Base-by-base conservation (phyloP, 441 rosid species). In the Kokia cookei region DNA sequence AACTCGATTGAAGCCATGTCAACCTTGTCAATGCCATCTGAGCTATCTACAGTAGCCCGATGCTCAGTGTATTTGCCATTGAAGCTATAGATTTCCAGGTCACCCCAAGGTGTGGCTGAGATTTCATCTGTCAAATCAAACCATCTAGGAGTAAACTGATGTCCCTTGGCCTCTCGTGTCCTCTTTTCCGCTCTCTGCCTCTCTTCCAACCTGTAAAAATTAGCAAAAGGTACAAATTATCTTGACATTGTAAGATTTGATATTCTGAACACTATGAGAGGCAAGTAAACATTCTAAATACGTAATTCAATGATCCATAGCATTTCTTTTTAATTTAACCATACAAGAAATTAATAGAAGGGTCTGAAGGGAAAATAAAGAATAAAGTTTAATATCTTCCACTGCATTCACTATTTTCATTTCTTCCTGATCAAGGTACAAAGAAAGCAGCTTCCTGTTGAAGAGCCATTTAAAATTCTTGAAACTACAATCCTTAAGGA, bases 121-220 rank as follows among this genome's bases (percentile, higher is more conserved):
- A 85, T 72, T 79, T 90, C 94, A 6, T 86, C 88, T 1, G 88
- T 87, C 47, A 84, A 71, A 83, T 89, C 90, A 53, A 89, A 89
- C 94, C 91, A 88, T 84, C 86, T 82, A 55, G 94, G 87, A 13
- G 69, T 72, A 66, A 86, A 87, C 58, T 82, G 83, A 27, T 87
- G 86, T 22, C 81, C 84, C 65, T 86, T 79, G 35, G 85, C 84
- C 77, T 89, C 93, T 43, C 91, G 79, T 17, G 78, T 69, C 76
- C 86, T 86, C 83, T 86, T 88, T 65, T 88, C 91, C 1, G 88
- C 90, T 69, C 93, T 85, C 80, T 85, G 94, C 73, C 84, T 88
- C 83, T 88, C 94, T 79, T 89, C 94, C 86, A 87, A 88, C 69
- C 91, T 89, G 82, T 17, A 80, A 70, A 27, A 62, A 61, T 50